Base-by-base conservation (phyloP, 352 stramenopile genomes). In the Phytophthora meadii region DNA sequence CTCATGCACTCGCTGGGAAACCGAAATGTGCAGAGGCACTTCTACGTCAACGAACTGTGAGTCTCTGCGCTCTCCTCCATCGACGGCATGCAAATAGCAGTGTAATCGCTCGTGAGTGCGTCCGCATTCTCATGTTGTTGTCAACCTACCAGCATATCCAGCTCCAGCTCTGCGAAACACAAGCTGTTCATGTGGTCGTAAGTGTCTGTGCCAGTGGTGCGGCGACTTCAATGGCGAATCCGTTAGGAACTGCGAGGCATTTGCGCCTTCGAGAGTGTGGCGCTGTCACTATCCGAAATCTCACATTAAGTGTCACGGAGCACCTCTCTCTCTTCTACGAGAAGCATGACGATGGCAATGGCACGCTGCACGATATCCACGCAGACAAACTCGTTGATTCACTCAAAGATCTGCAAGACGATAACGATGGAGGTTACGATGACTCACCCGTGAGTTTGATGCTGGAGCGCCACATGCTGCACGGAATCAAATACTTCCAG, bases 141-240 rank as follows among this genome's bases (percentile, higher is more conserved):
- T 93, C 84, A 8, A 90, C 73, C 4, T 89, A 87, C 45, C 84
- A 93, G 55, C 81, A 81, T 15, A 90, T 93, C 42, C 81, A 90
- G 34, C 39, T 70, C 0, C 51, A 61, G 14, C 60, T 93, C 2
- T 62, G 69, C 2, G 84, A 93, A 46, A 93, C 82, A 0, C 79
- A 91, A 46, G 81, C 74, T 0, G 79, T 91, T 19, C 68, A 88
- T 5, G 81, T 93, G 22, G 61, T 90, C 24, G 72, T 86, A 15
- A 81, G 70, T 34, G 86, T 90, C 19, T 93, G 82, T 52, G 41
- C 50, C 3, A 17, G 39, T 39, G 40, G 34, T 30, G 27, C 36
- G 1, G 51, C 47, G 14, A 37, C 51, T 7, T 24, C 56, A 5
- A 30, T 25, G 22, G 25, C 7, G 5, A 46, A 46, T 25, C 17